Evolutionary conservation across 140 eudicot genomes (phyloP).

Genomic region (Oenanthe javanica): DNA sequence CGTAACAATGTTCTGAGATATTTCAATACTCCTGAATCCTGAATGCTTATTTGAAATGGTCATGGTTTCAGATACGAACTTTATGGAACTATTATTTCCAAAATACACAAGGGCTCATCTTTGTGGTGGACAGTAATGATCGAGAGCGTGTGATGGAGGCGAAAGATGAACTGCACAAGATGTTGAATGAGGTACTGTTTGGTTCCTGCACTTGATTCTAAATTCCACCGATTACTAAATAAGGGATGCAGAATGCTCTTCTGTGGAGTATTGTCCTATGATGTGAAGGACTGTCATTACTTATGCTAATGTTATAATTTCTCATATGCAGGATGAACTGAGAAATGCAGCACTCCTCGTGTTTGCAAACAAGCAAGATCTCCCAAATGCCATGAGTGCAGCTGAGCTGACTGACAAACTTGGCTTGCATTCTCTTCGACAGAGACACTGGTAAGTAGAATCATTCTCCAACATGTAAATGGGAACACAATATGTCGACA

Average conservation of each 20-base stretch:
- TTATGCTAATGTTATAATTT: background rate
- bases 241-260: background rate
- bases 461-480: background rate
- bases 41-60: background rate
- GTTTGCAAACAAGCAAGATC: conserved; percentile 45
- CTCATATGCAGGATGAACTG: conserved; percentile 20
- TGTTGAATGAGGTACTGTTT: conserved; percentile 34
- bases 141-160: conserved; percentile 39
- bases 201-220: background rate
- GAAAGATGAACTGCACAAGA: conserved; percentile 40
- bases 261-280: background rate
- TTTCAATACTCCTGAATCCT: background rate
- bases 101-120: conserved; percentile 39
- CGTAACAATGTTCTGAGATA: background rate
- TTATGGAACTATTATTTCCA: conserved; percentile 45
- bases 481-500: background rate
- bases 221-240: no score
- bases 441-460: conserved; percentile 27
- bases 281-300: background rate
- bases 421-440: conserved; percentile 36
- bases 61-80: conserved; percentile 26
- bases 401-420: conserved; percentile 37
- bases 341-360: conserved; percentile 31
- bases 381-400: conserved; percentile 36
- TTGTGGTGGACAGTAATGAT: conserved; percentile 44